These are phyloP conservation scores for Ensete glaucum DNA, from an alignment of 176 grass and related monocot species.

Conservation along the genomic window DNA sequence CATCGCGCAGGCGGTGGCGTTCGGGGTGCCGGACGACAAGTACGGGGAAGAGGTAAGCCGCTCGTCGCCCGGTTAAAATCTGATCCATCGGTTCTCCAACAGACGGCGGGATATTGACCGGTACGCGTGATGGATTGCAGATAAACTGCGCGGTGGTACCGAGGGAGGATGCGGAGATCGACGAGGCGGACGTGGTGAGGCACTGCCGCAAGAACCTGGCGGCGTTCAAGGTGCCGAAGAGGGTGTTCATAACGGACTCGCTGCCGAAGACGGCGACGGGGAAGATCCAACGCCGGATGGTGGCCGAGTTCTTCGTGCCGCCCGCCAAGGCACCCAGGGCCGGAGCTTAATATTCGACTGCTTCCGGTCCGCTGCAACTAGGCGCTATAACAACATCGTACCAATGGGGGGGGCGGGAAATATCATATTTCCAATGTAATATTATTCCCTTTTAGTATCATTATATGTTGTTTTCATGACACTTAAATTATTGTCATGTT, in stretches of 20 bases:
- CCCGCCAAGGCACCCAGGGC: slow-evolving; percentile 18
- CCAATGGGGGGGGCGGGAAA: too few relatives aligned
- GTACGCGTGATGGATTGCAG: slow-evolving; percentile 5
- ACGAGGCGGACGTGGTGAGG: slow-evolving; percentile 40
- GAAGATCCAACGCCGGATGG: slow-evolving; percentile 81
- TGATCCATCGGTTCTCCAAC: neutral
- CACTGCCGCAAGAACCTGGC: slow-evolving; percentile 68
- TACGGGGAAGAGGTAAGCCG: slow-evolving; percentile 67
- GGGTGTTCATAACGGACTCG: slow-evolving; percentile 62
- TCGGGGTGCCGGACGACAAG: slow-evolving; percentile 76
- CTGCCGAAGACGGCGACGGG: slow-evolving; percentile 92
- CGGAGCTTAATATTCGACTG: neutral
- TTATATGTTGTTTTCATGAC: too few relatives aligned
- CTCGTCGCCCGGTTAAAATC: neutral
- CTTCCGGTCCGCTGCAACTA: neutral
- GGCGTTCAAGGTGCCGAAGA: slow-evolving; percentile 89
- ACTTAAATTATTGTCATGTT: too few relatives aligned
- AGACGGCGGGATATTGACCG: neutral
- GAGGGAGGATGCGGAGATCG: slow-evolving; percentile 6
- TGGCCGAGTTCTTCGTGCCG: slow-evolving; percentile 54
- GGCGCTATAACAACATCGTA: too few relatives aligned
- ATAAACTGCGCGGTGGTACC: slow-evolving; percentile 94
- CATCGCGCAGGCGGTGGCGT: slow-evolving; percentile 72
- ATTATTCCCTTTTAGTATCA: too few relatives aligned
- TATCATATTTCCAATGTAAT: too few relatives aligned